A percentile compares a stretch with the other conserved stretches of the same genome.
Evolutionary conservation across 768 basidiomycete species (phyloP).

Genomic region (Mycena crocata): DNA sequence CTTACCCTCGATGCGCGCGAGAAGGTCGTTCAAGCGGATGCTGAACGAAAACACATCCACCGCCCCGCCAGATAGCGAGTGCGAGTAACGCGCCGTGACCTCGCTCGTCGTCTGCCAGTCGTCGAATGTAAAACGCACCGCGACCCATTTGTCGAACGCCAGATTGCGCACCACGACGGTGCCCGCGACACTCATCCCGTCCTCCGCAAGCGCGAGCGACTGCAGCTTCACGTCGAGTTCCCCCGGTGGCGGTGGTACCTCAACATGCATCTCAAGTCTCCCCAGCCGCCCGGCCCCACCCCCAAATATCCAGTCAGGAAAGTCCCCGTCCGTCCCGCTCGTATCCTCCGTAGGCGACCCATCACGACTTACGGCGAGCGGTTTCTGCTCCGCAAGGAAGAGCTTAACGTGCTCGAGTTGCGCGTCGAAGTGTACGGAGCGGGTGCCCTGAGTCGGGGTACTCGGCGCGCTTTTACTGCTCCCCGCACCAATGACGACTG

Average conservation of each 20-base stretch:
- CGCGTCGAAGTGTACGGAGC: slow-evolving; percentile 93
- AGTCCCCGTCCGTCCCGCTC: slow-evolving; percentile 82
- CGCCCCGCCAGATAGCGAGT: slow-evolving; percentile 55
- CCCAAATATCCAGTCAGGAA: slow-evolving; percentile 76
- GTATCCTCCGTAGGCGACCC: slow-evolving; percentile 90
- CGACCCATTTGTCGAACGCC: slow-evolving; percentile 88
- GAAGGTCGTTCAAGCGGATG: slow-evolving; percentile 82
- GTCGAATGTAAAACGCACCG: slow-evolving; percentile 93
- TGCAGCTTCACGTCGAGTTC: slow-evolving; percentile 62
- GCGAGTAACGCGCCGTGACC: slow-evolving; percentile 79
- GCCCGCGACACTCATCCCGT: slow-evolving; percentile 72
- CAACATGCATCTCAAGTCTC: slow-evolving; percentile 67
- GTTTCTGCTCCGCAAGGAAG: slow-evolving; percentile 95
- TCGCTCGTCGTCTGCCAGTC: slow-evolving; percentile 97
- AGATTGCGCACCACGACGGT: slow-evolving; percentile 85
- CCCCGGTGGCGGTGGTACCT: slow-evolving; percentile 70
- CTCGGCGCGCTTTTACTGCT: slow-evolving; percentile 80
- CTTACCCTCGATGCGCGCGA: slow-evolving; percentile 84
- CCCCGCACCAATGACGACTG: slow-evolving; percentile 60
- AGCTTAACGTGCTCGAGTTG: slow-evolving; percentile 95
- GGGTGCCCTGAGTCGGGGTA: slow-evolving; percentile 83
- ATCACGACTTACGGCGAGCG: slow-evolving; percentile 90
- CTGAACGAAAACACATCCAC: slow-evolving; percentile 84
- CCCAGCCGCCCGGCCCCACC: slow-evolving; percentile 43
- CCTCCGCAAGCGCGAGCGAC: slow-evolving; percentile 62